Base-by-base conservation (phyloP, 345 rosid genomes). In the Luvunga scandens region DNA sequence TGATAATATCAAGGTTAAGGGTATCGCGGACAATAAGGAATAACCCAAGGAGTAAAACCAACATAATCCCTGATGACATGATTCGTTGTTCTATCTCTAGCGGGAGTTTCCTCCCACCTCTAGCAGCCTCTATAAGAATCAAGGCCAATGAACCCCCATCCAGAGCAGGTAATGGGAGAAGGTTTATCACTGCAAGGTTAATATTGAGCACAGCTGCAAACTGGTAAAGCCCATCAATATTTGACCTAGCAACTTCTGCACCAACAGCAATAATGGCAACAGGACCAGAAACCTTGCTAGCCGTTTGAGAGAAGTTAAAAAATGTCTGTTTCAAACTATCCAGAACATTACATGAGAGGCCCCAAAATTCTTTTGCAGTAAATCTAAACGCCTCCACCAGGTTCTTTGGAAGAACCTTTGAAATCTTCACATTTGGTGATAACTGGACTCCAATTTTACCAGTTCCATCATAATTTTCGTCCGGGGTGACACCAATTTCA, bases 201-300 rank as follows among this genome's bases (percentile, higher is more conserved):
- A 93, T 72, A 84, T 93, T 95, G 36, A 93, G 89, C 55, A 93
- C 81, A 7, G 99, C 99, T 2, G 97, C 98, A 56, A 95, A 95
- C 57, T 95, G 98, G 81, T 87, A 95, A 56, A 95, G 94, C 19
- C 97, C 97, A 45, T 91, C 97, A 25, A 85, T 83, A 73, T 91
- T 95, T 13, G 98, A 95, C 84, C 96, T 88, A 21, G 99, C 99
- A n/a, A 95, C 99, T 86, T 95, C 98, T 16, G 98, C 97, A 65
- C 99, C 99, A 30, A 95, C 99, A 27, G 99, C 96, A 71, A 95
- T 95, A 68, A 95, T 93, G 8, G 98, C 98, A 36, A 95, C 94
- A 10, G 98, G 99, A 78, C 99, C 98, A 0, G 99, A 78, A 63
- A 95, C 94, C 83, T 93, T 89, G 82, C 99, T 87, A 7, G 99